Conservation (phyloP, 179 eudicot species). For the Nepenthes alata region DNA sequence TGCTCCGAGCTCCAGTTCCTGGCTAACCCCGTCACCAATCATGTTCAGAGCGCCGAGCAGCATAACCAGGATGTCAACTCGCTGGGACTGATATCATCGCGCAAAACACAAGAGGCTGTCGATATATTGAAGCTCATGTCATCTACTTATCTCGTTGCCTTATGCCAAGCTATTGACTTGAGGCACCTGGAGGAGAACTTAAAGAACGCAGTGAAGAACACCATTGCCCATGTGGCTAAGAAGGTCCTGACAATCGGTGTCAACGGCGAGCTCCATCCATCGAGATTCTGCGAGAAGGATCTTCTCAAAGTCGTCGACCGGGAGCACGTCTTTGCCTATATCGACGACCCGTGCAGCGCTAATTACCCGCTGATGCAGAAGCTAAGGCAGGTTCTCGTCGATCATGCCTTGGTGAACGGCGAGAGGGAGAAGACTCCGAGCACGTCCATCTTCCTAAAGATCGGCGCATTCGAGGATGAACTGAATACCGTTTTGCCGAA, state of each 20-base stretch:
- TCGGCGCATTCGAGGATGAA: conserved; percentile 40
- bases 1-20: conserved; percentile 56
- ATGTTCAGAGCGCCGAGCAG: conserved; percentile 62
- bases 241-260: conserved; percentile 31
- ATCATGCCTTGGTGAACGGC: conserved; percentile 43
- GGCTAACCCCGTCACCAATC: conserved; percentile 56
- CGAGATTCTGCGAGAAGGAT: conserved; percentile 53
- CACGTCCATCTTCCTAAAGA: conserved; percentile 52
- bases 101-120: conserved; percentile 48
- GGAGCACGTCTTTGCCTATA: conserved; percentile 36
- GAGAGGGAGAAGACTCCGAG: conserved; percentile 34
- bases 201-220: conserved; percentile 36
- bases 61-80: conserved; percentile 68
- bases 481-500: conserved; percentile 30
- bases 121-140: conserved; percentile 57
- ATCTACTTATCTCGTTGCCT: conserved; percentile 33
- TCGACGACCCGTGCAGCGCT: conserved; percentile 44
- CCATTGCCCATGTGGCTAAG: conserved; percentile 45
- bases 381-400: conserved; percentile 41
- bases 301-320: conserved; percentile 46
- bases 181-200: conserved; percentile 54
- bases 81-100: conserved; percentile 40
- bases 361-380: conserved; percentile 53
- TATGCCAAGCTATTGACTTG: conserved; percentile 51
- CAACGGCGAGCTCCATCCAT: conserved; percentile 52